A percentile compares a stretch with the other conserved stretches of the same genome.
These are phyloP conservation scores for Diversispora epigaea DNA, from an alignment of 192 early-diverging fungal species.

Conservation along the genomic window DNA sequence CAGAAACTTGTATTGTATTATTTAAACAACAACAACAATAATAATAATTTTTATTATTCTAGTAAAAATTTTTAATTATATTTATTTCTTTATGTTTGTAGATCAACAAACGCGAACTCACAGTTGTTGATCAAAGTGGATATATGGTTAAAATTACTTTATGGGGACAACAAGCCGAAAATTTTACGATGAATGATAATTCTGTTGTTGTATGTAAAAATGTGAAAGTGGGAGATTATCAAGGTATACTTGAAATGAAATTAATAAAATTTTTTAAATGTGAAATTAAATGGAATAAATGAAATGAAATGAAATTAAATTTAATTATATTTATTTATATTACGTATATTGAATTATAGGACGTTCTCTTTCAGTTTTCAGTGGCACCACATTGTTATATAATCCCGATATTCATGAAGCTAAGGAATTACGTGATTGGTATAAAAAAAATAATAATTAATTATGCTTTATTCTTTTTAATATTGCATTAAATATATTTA, in stretches of 20 bases:
- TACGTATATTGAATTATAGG: not conserved
- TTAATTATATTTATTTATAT: conserved; percentile 10
- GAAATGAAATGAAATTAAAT: conserved; percentile 4
- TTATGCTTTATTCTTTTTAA: not conserved
- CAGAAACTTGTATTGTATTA: conserved; percentile 52
- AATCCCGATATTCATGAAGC: conserved; percentile 82
- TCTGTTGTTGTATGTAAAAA: conserved; percentile 85
- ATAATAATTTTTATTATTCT: not conserved
- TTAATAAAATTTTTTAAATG: not conserved
- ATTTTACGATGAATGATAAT: conserved; percentile 48
- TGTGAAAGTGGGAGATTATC: conserved; percentile 83
- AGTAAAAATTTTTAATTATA: not conserved
- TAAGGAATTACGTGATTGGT: conserved; percentile 75
- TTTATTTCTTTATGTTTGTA: conserved; percentile 33
- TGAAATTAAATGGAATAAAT: not conserved
- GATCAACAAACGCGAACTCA: conserved; percentile 82
- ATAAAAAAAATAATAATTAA: conserved; percentile 5
- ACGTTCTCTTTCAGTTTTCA: conserved; percentile 55
- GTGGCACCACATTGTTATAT: conserved; percentile 45
- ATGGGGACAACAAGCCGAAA: conserved; percentile 83
- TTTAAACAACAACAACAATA: no score
- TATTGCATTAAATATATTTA: not conserved
- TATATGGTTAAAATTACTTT: conserved; percentile 77
- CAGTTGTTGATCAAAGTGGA: conserved; percentile 71
- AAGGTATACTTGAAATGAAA: conserved; percentile 45